Base-by-base conservation (phyloP, 1,139 yeast species). In the Williopsis jadinii region DNA sequence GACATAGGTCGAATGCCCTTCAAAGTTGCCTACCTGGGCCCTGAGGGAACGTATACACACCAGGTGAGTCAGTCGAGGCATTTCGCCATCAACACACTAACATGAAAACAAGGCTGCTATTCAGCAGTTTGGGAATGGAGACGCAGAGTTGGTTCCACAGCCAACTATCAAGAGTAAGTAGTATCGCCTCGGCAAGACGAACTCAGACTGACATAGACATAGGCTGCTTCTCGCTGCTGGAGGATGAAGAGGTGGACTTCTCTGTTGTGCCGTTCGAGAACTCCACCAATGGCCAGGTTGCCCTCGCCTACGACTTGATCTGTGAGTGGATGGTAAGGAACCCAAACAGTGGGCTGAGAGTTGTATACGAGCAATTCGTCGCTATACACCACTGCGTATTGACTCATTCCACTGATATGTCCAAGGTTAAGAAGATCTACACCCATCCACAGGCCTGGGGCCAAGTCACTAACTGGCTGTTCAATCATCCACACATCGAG, bases 401-500 rank as follows among this genome's bases (percentile, higher is more conserved):
- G 41, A 67, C 81, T 1, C 68, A 72, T 38, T 67, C 75, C 3
- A 59, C 58, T 13, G 67, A 67, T 29, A 52, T 79, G 2, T 55
- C 64, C 2, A 60, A 72, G 13, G 71, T 82, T 41, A 63, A 64
- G 12, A 75, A 71, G 32, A 72, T 92, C 26, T 85, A 85, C 63
- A 84, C 96, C 3, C 98, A 92, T 61, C 97, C 98, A 4, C 98
- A 92, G 59, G 98, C 88, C 0, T 92, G 98, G 98, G 95, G 97
- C 4, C 98, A 92, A 59, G 82, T 86, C 36, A 68, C 74, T 3
- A 60, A 67, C 11, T 82, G 80, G 58, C 58, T 84, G 39, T 55
- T 59, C n/a, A 49, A 60, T 3, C 52, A 68, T 39, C 62, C 64
- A 31, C 44, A 61, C 12, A 47, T 74, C n/a, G 68, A 70, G 37